Evolutionary conservation across 305 asterid species (phyloP), one percentile per base, ranked within the genome.

Genomic region (Fraxinus angustifolia): DNA sequence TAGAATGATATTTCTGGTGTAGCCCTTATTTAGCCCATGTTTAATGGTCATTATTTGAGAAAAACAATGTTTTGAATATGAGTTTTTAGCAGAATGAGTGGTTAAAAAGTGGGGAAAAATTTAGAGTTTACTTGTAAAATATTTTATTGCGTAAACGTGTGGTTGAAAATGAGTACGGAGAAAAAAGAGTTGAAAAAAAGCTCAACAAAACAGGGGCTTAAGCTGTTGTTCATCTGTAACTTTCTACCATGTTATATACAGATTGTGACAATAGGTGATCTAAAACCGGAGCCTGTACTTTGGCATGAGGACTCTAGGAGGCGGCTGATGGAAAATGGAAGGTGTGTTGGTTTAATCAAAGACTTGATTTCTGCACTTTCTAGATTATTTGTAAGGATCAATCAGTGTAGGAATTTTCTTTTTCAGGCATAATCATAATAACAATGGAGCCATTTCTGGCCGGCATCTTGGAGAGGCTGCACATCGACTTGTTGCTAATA

Each of bases 231-330:
- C 81, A 45, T 80, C 34, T 60, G 62, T 70, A 4, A 30, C 56
- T 75, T 45, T 35, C 72, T 19, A 21, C 67, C n/a, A 16, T 81
- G 77, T 17, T 68, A 73, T 80, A 31, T 84, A 79, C 89, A 96
- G 98, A 89, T 36, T 82, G 99, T 96, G 78, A 82, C 93, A 8
- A 26, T 87, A 19, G 94, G 91, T 81, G 98, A 96, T 88, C 84
- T 96, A 75, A 90, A 89, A 89, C 97, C 99, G 4, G 97, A 88
- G 0, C 98, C 98, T 35, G 91, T 80, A 81, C 94, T 94, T 70
- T 96, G 99, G 99, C 99, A 96, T 26, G 98, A 94, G 88, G 97
- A 96, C 84, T 79, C 89, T 56, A 97, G 98, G 73, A 88, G 97
- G 89, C 88, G 88, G 87, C 98, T 90, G 19, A 86, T 72, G 80